Base-by-base conservation (phyloP, 192 early-diverging fungal species). In the Mortierella claussenii region DNA sequence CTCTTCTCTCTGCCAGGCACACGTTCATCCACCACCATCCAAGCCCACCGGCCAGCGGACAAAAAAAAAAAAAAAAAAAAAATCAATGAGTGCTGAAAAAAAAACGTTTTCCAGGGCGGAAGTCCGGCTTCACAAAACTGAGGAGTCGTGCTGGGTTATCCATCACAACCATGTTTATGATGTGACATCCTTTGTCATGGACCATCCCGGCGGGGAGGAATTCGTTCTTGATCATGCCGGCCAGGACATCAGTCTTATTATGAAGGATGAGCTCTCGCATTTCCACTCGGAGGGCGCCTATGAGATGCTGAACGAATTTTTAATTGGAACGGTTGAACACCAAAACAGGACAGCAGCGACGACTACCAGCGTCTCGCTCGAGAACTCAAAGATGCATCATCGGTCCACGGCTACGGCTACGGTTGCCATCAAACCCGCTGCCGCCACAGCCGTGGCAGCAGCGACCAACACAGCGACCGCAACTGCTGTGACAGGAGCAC, bases 201-300 rank as follows among this genome's bases (percentile, higher is more conserved):
- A 97, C 79, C 96, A 98, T 65, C 97, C 97, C 0, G 97, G 97
- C 33, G 97, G 97, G 21, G 91, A 90, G 27, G 96, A 98, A 33
- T 80, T 92, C 33, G 84, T 98, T 26, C 80, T 94, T 68, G 90
- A 96, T 68, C 91, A 93, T 81, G 96, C 87, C 43, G 97, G 97
- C 30, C 80, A 88, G 52, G 94, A 97, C 79, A 87, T 95, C n/a
- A 88, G 90, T 2, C 79, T 80, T 26, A 86, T 89, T 28, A 92
- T 98, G 93, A 82, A 87, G 48, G 95, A 97, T 83, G 69, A 84
- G 28, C 67, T 83, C 62, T 83, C 86, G 61, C 97, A 98, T 75
- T 65, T 71, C 8, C 97, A 98, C 80, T 91, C 92, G 2, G 89
- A 92, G 36, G 78, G 88, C 5, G 95, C 97, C 0, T 98, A 95